phyloP scores from a whole-genome alignment of 805 yeast genomes.

The Starmerella sirachaensis region DNA sequence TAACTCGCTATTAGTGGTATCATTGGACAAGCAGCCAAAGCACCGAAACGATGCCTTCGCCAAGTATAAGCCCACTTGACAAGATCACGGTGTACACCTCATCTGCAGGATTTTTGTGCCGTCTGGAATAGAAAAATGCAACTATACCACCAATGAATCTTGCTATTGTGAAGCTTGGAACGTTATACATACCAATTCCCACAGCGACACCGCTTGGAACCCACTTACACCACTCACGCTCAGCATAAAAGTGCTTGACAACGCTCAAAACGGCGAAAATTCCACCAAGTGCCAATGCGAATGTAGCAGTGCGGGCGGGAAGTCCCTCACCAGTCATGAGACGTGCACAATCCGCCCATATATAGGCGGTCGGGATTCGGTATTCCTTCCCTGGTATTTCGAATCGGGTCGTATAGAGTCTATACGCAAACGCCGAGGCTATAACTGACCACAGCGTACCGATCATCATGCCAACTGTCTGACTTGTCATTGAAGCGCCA shows the following conservation, averaged over 20 bases:
- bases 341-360: conserved; percentile 94
- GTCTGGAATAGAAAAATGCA: conserved; percentile 38
- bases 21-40: conserved; percentile 61
- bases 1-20: conserved; percentile 13
- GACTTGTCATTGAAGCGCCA: conserved; percentile 88
- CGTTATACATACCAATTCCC: conserved; percentile 89
- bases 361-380: conserved; percentile 86
- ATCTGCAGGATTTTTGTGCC: conserved; percentile 30
- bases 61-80: conserved; percentile 83
- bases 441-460: conserved; percentile 80
- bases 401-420: conserved; percentile 68
- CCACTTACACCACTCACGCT: conserved; percentile 30
- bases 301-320: conserved; percentile 61
- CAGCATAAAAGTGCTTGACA: conserved; percentile 29
- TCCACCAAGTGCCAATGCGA: conserved; percentile 58
- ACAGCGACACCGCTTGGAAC: conserved; percentile 94
- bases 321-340: conserved; percentile 82
- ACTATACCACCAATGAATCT: conserved; percentile 79
- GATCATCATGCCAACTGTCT: conserved; percentile 76
- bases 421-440: conserved; percentile 70
- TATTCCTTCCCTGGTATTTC: conserved; percentile 72
- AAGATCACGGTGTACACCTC: conserved; percentile 71
- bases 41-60: conserved; percentile 85
- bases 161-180: conserved; percentile 88
- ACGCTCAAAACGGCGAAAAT: conserved; percentile 51